phyloP scores from a whole-genome alignment of 2,329 filamentous ascomycete genomes.

The Pseudogymnoascus pannorum region DNA sequence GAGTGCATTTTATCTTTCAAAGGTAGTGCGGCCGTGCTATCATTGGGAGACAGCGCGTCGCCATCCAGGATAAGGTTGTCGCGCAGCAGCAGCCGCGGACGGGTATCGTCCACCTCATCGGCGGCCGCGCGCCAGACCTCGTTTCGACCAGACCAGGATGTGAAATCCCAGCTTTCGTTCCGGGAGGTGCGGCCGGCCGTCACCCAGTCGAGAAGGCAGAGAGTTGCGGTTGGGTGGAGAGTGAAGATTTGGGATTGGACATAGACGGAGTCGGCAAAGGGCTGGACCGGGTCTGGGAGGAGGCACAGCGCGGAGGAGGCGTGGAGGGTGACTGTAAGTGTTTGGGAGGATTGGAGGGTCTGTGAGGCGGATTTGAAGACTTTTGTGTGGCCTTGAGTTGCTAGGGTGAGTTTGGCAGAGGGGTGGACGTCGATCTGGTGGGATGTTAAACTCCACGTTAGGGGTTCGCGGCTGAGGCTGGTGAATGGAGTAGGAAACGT shows the following conservation, averaged over 20 bases:
- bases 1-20: conserved; percentile 62
- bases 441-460: neutral
- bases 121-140: conserved; percentile 61
- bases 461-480: neutral
- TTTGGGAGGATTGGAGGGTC: conserved; percentile 51
- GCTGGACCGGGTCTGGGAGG: conserved; percentile 88
- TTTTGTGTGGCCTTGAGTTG: conserved; percentile 81
- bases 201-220: conserved; percentile 92
- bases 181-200: conserved; percentile 77
- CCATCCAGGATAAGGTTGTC: conserved; percentile 73
- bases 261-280: conserved; percentile 78
- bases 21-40: conserved; percentile 28
- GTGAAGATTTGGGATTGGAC: conserved; percentile 76
- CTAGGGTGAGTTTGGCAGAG: conserved; percentile 58
- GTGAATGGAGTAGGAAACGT: neutral
- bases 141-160: conserved; percentile 73
- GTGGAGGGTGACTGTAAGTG: conserved; percentile 43
- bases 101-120: conserved; percentile 25
- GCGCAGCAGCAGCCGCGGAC: conserved; percentile 63
- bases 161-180: conserved; percentile 83
- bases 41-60: conserved; percentile 34
- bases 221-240: conserved; percentile 46
- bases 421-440: conserved; percentile 52
- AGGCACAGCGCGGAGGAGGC: conserved; percentile 51
- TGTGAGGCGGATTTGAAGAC: conserved; percentile 72